These are phyloP conservation scores for Candida sp. DNA, from an alignment of 1,139 yeast genomes.

Conservation along the genomic window DNA sequence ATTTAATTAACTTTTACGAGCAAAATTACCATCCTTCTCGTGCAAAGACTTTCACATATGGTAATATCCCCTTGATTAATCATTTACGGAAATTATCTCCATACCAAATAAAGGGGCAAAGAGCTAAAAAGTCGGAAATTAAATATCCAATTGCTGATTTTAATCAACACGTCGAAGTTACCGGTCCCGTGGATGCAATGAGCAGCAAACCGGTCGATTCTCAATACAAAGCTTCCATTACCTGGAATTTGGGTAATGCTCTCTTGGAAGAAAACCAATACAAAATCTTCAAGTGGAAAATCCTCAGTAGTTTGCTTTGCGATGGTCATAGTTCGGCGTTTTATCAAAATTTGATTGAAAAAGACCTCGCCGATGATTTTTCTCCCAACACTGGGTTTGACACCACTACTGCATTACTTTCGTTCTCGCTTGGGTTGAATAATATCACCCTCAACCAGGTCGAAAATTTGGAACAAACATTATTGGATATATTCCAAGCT, in stretches of 20 bases:
- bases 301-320: constrained; percentile 67
- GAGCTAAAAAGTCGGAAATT: constrained; percentile 23
- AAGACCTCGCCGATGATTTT: constrained; percentile 83
- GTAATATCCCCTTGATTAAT: constrained; percentile 62
- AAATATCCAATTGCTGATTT: constrained; percentile 19
- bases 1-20: constrained; percentile 71
- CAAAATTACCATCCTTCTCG: constrained; percentile 87
- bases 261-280: constrained; percentile 49
- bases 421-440: constrained; percentile 84
- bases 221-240: constrained; percentile 76
- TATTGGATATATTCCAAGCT: constrained; percentile 36
- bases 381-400: constrained; percentile 89
- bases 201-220: constrained; percentile 53
- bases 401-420: constrained; percentile 70
- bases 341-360: constrained; percentile 79
- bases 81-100: constrained; percentile 59
- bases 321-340: constrained; percentile 95
- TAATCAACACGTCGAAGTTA: constrained; percentile 26
- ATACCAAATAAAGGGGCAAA: constrained; percentile 54
- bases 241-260: constrained; percentile 85
- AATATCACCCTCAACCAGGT: constrained; percentile 59
- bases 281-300: constrained; percentile 69
- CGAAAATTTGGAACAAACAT: constrained; percentile 39
- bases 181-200: constrained; percentile 87
- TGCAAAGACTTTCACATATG: constrained; percentile 84